A percentile compares a stretch with the other conserved stretches of the same genome.
These are phyloP conservation scores for Didymella lethalis DNA, from an alignment of 2,329 filamentous ascomycete genomes.

Conservation along the genomic window DNA sequence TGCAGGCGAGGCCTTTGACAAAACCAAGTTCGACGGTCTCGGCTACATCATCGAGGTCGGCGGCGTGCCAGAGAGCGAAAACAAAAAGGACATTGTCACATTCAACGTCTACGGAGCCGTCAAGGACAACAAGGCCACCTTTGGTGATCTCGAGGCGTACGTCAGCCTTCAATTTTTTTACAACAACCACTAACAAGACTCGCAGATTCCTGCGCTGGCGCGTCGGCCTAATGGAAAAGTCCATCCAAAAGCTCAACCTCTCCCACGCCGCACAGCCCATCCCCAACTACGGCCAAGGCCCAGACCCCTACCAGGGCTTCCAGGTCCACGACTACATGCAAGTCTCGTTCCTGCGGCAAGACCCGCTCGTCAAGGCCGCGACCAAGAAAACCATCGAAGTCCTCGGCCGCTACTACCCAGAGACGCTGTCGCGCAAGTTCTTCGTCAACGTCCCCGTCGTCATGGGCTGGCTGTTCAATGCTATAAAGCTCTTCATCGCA, in stretches of 20 bases:
- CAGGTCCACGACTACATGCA: conserved; percentile 94
- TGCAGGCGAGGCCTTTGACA: conserved; percentile 67
- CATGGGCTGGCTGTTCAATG: conserved; percentile 77
- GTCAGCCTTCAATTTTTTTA: not conserved
- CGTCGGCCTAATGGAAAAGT: conserved; percentile 87
- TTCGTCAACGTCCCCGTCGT: conserved; percentile 92
- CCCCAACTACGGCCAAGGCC: conserved; percentile 68
- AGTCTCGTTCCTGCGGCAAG: conserved; percentile 85
- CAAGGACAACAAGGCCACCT: conserved; percentile 80
- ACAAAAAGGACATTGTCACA: conserved; percentile 73
- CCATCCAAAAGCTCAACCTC: conserved; percentile 77
- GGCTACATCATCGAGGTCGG: conserved; percentile 82
- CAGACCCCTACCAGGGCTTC: conserved; percentile 87
- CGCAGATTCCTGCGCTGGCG: conserved; percentile 89
- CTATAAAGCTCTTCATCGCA: conserved; percentile 56
- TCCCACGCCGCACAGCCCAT: conserved; percentile 72
- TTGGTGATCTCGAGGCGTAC: conserved; percentile 81
- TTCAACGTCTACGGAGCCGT: conserved; percentile 95
- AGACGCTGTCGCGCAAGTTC: conserved; percentile 89
- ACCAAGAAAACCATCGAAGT: conserved; percentile 82
- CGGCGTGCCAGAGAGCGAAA: conserved; percentile 60
- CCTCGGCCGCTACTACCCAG: conserved; percentile 85
- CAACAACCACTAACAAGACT: not conserved
- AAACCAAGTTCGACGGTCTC: conserved; percentile 75
- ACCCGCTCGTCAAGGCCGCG: conserved; percentile 76